Percentiles rank a stretch among this genome's conserved stretches.
phyloP scores from a whole-genome alignment of 2,329 filamentous ascomycete genomes.

The Exophiala spinifera region DNA sequence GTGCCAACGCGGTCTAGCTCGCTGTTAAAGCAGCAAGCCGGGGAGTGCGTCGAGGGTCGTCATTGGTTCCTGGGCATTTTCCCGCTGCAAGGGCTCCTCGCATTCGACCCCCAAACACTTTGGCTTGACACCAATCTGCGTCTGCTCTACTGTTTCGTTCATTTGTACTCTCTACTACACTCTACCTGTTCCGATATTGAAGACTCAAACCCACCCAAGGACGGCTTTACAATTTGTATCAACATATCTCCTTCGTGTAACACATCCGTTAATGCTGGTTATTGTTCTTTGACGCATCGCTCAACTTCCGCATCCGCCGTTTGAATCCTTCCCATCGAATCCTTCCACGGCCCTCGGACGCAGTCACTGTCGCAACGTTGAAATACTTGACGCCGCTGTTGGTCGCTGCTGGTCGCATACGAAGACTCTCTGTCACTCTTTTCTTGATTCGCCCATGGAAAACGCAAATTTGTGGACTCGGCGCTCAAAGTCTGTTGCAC shows the following conservation, averaged over 20 bases:
- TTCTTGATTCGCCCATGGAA: conserved; percentile 41
- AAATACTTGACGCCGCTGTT: neutral
- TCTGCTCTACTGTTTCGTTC: neutral
- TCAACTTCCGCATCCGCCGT: neutral
- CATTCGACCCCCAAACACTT: neutral
- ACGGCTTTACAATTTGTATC: neutral
- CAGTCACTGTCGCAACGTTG: neutral
- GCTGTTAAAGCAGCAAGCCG: conserved; percentile 1
- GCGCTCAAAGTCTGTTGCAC: conserved; percentile 44
- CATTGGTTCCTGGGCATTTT: neutral
- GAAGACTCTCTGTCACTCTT: conserved; percentile 3
- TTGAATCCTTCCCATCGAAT: neutral
- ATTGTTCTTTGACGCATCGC: neutral
- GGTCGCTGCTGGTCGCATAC: neutral
- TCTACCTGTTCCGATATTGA: neutral
- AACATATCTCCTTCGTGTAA: neutral
- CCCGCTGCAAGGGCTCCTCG: neutral
- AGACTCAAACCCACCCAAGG: no score
- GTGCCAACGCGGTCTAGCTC: neutral
- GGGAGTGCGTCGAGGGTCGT: neutral
- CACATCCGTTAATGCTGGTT: neutral
- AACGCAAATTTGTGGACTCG: conserved; percentile 51
- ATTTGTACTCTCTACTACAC: neutral
- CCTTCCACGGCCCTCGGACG: neutral
- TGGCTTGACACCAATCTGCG: neutral